These are phyloP conservation scores for Coprinopsis cinerea DNA, from an alignment of 768 basidiomycete genomes.

Conservation along the genomic window DNA sequence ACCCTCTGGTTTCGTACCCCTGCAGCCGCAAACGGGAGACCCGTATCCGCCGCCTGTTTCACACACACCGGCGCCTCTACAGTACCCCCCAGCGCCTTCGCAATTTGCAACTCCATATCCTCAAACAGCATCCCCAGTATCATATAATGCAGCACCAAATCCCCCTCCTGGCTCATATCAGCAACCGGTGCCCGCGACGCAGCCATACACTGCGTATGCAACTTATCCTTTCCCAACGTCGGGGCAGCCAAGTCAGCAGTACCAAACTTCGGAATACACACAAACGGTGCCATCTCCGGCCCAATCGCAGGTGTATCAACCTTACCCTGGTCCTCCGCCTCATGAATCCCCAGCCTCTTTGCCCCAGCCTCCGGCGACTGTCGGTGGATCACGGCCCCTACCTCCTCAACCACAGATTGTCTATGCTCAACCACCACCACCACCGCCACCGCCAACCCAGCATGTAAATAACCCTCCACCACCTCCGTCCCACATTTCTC, in stretches of 20 bases:
- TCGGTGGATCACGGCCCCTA: constrained; percentile 17
- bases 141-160: constrained; percentile 24
- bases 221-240: constrained; percentile 31
- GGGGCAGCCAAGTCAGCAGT: constrained; percentile 32
- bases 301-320: constrained; percentile 27
- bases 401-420: constrained; percentile 23
- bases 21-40: constrained; percentile 31
- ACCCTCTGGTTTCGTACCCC: constrained; percentile 29
- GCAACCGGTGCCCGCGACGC: constrained; percentile 28
- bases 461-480: constrained; percentile 23
- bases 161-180: constrained; percentile 34
- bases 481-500: constrained; percentile 12
- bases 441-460: constrained; percentile 17
- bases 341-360: constrained; percentile 27
- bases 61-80: constrained; percentile 33
- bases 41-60: constrained; percentile 34
- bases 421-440: constrained; percentile 31
- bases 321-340: constrained; percentile 13
- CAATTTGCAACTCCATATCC: constrained; percentile 20
- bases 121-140: constrained; percentile 22
- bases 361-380: constrained; percentile 25
- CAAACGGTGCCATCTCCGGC: constrained; percentile 19
- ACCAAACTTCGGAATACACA: constrained; percentile 23
- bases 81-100: constrained; percentile 32
- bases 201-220: constrained; percentile 25